phyloP scores from a whole-genome alignment of 495 filamentous ascomycete species.

The Tuber magnatum region DNA sequence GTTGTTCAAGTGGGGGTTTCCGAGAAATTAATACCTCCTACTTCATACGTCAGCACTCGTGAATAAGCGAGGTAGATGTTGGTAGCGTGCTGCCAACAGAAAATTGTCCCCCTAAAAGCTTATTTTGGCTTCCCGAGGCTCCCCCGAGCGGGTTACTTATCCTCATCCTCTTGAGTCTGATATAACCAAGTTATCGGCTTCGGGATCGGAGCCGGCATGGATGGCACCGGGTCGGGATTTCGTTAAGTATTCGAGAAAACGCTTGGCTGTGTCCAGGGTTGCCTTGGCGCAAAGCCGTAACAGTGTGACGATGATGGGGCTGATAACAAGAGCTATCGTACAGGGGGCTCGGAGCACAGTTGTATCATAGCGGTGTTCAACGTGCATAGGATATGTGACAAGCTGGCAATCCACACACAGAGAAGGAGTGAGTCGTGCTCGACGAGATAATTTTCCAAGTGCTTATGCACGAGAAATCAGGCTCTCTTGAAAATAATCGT shows the following conservation, averaged over 20 bases:
- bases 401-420: background rate
- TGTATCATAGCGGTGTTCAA: background rate
- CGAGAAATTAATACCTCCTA: background rate
- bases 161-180: background rate
- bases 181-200: background rate
- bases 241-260: background rate
- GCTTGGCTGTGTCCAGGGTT: background rate
- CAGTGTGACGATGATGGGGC: background rate
- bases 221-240: background rate
- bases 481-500: background rate
- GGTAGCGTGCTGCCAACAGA: background rate
- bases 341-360: background rate
- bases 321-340: background rate
- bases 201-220: background rate
- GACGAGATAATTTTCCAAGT: background rate
- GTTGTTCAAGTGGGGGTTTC: background rate
- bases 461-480: background rate
- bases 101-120: background rate
- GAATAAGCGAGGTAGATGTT: background rate
- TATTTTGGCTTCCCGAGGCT: background rate
- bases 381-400: background rate
- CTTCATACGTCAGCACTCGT: background rate
- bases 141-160: background rate
- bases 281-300: background rate
- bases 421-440: background rate